Evolutionary conservation across 441 rosid genomes (phyloP), one percentile per base, ranked within the genome.

Genomic region (Brassica hybrid): DNA sequence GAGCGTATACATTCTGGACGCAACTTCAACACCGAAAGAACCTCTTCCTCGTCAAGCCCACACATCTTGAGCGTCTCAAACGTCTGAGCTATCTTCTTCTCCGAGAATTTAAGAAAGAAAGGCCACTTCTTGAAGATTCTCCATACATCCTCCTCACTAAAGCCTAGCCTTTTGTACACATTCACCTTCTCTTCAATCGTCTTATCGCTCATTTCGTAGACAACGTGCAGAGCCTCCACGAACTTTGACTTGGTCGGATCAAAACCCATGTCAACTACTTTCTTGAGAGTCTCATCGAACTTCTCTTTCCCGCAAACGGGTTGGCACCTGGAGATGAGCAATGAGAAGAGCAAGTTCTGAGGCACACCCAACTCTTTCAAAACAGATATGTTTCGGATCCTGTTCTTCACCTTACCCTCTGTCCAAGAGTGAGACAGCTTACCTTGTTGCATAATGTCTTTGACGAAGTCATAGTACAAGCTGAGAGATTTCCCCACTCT

Each of bases 111-210:
- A 67, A 84, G 30, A 74, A 71, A 76, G 67, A 10, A 59, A 11
- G 88, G 88, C 72, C 72, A 52, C 65, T 60, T 82, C 69, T 54
- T 76, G 73, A 84, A 82, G 19, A 82, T 82, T 6, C 45, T 60
- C 75, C 70, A 75, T 45, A 81, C 32, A 1, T 76, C 82, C 0
- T 34, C 74, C 38, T 82, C 80, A 6, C 84, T 82, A 76, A 84
- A 82, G 58, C 84, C 86, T 63, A 75, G 62, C 25, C 72, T 52
- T 57, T 65, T 62, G 43, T 30, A 84, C 6, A 69, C 76, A 11
- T 67, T 45, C 7, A 66, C 64, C 43, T 80, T 76, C 9, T 66
- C 74, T 16, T 80, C 60, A 13, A 81, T 58, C 5, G 77, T 76
- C 1, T 10, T 57, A 4, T 71, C 60, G 2, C 78, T 69, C 32